Base-by-base conservation (phyloP, 768 basidiomycete genomes). In the Cystofilobasidium ferigula region DNA sequence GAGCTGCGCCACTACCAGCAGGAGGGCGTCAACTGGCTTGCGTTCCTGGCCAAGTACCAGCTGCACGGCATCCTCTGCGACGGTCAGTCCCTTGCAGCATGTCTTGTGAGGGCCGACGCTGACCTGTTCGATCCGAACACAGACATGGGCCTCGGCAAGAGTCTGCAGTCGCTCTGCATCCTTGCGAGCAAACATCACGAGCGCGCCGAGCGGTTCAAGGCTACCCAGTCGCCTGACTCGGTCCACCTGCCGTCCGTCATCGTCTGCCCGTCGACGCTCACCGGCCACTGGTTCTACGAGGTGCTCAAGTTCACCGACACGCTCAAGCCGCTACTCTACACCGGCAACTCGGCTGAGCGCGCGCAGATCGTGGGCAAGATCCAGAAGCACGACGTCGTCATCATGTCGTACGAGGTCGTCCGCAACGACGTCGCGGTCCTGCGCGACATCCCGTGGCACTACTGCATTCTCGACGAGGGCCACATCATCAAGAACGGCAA, bases 101-200 rank as follows among this genome's bases (percentile, higher is more conserved):
- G 22, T 45, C 22, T 32, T 48, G n/a, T 24, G 30, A 42, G 28
- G 16, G 18, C 30, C 28, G 28, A 57, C 18, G 8, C 9, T 30
- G 18, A 12, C n/a, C 56, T 32, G 9, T 40, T 28, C 54, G n/a
- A 8, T 45, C 14, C 45, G 3, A 1, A 10, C 30, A 10, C 71
- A 98, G 94, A 99, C 73, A 99, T 98, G 94, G 95, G 95, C 64
- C 84, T 99, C 10, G 95, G 95, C 10, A 99, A 99, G 79, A 97
- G 93, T 1, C 78, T 98, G 20, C 95, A 99, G 76, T 92, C 94
- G 0, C 98, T 99, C 72, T 94, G 92, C 72, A 98, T 99, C 70
- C 79, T 99, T 35, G 87, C 91, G 1, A 86, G 91, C 78, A 98
- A 93, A 76, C 90, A 94, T 71, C 81, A 85, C 72, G 95, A 99